Evolutionary conservation across 257 asterid species (phyloP), one percentile per base, ranked within the genome.

Genomic region (Solanum corneliomulleri): DNA sequence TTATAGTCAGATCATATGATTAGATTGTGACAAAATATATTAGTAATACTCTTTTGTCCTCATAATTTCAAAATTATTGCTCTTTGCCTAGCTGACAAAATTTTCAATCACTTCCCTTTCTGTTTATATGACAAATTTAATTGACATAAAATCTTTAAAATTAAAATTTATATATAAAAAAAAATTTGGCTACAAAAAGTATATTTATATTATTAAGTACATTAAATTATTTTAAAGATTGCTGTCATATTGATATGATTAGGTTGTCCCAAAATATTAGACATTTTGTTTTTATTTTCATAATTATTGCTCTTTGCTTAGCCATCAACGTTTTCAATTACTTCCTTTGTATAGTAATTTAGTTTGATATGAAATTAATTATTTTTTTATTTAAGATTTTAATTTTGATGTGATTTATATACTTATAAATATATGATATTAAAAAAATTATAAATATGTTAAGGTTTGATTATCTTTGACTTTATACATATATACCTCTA

Each of bases 31-130:
- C 33, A 27, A 49, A 86, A 62, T 60, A 62, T 60, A 60, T 35
- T 70, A 72, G 5, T 68, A 68, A 27, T 18, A 44, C 35, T 29
- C 6, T 18, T 21, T 83, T 86, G 89, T 75, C 88, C 23, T 75
- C 12, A 83, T 76, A 16, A 74, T 89, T 47, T 86, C 47, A 69
- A 27, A 41, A 83, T 86, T 83, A 84, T 64, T 86, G 71, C 64
- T 10, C 47, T 33, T 84, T 77, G 35, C n/a, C 35, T 71, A 33
- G 45, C 64, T 35, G 35, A 70, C 25, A 70, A 33, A 16, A 3
- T 18, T 71, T 71, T 16, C 44, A 33, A 31, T 31, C 23, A 35
- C 45, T 18, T 31, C 42, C 11, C 23, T 8, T 15, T 16, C 13
- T 2, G 11, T 70, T 16, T 31, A 33, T 71, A 25, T 71, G 25